Evolutionary conservation across 2,329 filamentous ascomycete genomes (phyloP), one percentile per base, ranked within the genome.

Genomic region (Juglanconis juglandina): DNA sequence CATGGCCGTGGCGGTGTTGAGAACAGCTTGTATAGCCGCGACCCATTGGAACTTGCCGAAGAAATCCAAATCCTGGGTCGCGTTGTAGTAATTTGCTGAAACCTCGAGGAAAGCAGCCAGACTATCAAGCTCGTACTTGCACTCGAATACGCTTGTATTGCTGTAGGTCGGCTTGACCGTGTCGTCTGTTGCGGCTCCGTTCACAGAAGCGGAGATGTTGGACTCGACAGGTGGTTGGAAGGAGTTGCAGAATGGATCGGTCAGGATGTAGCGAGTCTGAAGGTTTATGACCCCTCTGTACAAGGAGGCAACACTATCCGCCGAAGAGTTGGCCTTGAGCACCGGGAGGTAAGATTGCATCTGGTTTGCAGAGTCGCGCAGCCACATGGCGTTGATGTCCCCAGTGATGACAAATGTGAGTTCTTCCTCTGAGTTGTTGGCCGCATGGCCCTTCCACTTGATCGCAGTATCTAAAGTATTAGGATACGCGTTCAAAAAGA

Each of bases 81-180:
- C 81, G 30, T 85, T 80, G 75, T 90, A 85, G 77, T 96, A 97
- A 69, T 95, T 86, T 64, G 91, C 90, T 1, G 86, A 87, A 5
- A 98, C 80, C 47, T 91, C 86, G 7, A 98, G 80, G 73, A 97
- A 97, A 35, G 92, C 87, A 0, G 93, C 92, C 1, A 97, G 82
- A 10, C 90, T 94, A 76, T 97, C 93, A 50, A 97, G 86, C 76
- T 97, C 94, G 73, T 95, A 97, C 74, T 97, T 97, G 82, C 94
- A 97, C 73, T 97, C 94, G 70, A 95, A 97, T 0, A 96, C 92
- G 42, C 87, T 81, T 2, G 79, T 79, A 1, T 82, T 80, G 67
- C 89, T 90, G 33, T 90, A 88, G 34, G 80, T 75, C 0, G 92
- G 90, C 78, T 63, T 85, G 75, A 79, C 75, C 68, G 74, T 67